Base-by-base conservation (phyloP, 495 filamentous ascomycete species). In the Penicillium waksmanii region DNA sequence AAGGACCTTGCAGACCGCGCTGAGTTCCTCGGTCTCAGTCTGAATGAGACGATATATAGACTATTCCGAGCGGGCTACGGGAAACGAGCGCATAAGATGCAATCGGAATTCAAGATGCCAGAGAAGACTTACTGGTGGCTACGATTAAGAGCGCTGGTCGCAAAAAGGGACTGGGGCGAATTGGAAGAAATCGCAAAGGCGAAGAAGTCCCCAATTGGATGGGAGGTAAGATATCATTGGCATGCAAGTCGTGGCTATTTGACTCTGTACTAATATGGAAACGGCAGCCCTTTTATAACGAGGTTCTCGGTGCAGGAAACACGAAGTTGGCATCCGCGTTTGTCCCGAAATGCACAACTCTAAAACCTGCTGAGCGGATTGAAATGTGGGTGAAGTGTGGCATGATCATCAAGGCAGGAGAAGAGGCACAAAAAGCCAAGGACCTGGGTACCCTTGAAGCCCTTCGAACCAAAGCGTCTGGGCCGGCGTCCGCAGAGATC, bases 371-470 rank as follows among this genome's bases (percentile, higher is more conserved):
- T 50, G 89, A 92, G 56, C 79, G 88, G 34, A 86, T 97, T 53
- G 87, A 91, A 66, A 97, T 97, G 95, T 98, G 91, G 84, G 85
- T 96, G 63, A 96, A 96, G 75, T 98, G 96, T 71, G 93, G 93
- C 23, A 85, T 96, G 85, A 81, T 93, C 27, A 85, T 89, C 21
- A 92, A 93, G 77, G 95, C 96, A 11, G 96, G 88, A 15, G 93
- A 97, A 74, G 95, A 98, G 76, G 93, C 95, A 36, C 82, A 92
- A 42, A 89, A 85, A 79, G 80, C 80, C 53, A 96, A 90, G 74
- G 91, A 98, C 72, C 70, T 86, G 53, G 86, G 87, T 63, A 76
- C 85, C 3, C 79, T 89, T 53, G 84, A 88, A 73, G 74, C 81
- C 61, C 69, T 89, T 62, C 80, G 80, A 64, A 69, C 59, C 27